phyloP scores from a whole-genome alignment of 169 alveolate species.

The Sarcocystis neurona region DNA sequence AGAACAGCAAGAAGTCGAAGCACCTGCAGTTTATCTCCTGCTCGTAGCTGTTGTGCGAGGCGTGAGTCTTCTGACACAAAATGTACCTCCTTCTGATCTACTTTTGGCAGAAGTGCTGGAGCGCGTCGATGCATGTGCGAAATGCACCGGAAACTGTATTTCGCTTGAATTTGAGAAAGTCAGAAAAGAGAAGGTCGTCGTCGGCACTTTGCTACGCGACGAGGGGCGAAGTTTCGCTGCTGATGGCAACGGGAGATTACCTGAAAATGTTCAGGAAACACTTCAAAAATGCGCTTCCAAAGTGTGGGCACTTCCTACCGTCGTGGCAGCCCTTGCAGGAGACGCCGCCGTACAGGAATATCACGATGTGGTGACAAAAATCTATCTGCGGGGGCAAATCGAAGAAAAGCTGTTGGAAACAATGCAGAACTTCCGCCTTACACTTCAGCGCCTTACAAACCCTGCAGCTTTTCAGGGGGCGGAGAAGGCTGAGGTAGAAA shows the following conservation, averaged over 20 bases:
- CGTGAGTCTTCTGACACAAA: background rate
- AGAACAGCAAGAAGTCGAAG: conserved; percentile 2
- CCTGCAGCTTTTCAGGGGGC: conserved; percentile 21
- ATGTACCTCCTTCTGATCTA: background rate
- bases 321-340: background rate
- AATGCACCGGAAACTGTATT: no score
- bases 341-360: conserved; percentile 20
- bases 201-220: background rate
- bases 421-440: background rate
- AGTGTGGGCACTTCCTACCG: background rate
- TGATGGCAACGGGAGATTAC: background rate
- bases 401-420: background rate
- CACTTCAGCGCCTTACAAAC: background rate
- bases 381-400: background rate
- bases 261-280: background rate
- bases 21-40: background rate
- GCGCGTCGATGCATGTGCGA: background rate
- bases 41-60: conserved; percentile 17
- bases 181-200: no score
- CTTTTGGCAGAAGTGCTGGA: background rate
- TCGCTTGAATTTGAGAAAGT: background rate
- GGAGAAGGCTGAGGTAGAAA: background rate
- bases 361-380: conserved; percentile 12
- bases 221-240: background rate
- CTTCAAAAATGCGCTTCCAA: background rate